Evolutionary conservation across 331 rosid species (phyloP).

Genomic region (Malus hybrid): DNA sequence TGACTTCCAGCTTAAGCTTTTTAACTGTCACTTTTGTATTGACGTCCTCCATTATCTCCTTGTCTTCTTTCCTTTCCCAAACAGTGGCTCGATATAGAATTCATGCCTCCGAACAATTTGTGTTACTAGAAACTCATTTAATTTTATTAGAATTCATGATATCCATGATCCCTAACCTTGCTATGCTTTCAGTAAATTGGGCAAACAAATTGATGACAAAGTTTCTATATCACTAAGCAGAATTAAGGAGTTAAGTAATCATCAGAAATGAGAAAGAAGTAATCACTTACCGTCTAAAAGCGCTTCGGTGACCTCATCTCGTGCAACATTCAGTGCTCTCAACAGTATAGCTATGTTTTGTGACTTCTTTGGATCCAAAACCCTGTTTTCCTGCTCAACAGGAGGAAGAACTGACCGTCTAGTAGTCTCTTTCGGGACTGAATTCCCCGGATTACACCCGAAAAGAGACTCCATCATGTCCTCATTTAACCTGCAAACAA

Average conservation of each 20-base stretch:
- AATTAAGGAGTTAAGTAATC: background rate
- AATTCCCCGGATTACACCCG: constrained; percentile 56
- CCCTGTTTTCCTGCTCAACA: constrained; percentile 63
- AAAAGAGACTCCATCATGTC: constrained; percentile 97
- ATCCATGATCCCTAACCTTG: background rate
- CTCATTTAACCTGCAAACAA: constrained; percentile 63
- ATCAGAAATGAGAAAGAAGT: constrained; percentile 1
- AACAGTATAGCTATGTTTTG: constrained; percentile 90
- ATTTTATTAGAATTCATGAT: background rate
- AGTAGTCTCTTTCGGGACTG: constrained; percentile 55
- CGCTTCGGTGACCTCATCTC: constrained; percentile 91
- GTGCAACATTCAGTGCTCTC: constrained; percentile 85
- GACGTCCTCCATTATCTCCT: constrained; percentile 1
- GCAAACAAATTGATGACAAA: background rate
- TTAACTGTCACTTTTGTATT: constrained; percentile 4
- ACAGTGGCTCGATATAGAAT: background rate
- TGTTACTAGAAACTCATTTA: background rate
- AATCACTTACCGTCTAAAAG: constrained; percentile 69
- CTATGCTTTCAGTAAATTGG: background rate
- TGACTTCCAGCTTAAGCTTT: constrained; percentile 25
- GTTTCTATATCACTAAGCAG: background rate
- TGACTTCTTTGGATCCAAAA: constrained; percentile 91
- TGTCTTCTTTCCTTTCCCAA: constrained; percentile 2
- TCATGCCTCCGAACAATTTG: constrained; percentile 4
- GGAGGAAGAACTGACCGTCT: constrained; percentile 69